Evolutionary conservation across 345 rosid species (phyloP).

Genomic region (Aquilaria sinensis): DNA sequence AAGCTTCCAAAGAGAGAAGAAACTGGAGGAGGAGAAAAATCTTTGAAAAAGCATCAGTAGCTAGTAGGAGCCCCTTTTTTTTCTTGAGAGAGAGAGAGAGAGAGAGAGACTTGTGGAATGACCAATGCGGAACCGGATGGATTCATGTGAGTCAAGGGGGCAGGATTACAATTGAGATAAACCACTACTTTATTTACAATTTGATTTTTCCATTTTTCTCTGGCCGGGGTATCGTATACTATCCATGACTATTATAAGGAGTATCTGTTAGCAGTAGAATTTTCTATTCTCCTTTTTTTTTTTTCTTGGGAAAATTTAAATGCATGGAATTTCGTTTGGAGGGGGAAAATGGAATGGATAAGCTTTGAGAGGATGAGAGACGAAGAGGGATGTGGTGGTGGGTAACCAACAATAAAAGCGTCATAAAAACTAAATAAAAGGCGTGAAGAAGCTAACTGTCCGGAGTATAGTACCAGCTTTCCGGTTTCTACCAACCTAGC

Average conservation of each 20-base stretch:
- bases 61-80: too few species aligned
- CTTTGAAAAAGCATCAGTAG: neutral
- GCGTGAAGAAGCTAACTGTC: slow-evolving; percentile 27
- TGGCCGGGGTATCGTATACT: too few species aligned
- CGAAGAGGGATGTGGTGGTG: slow-evolving; percentile 28
- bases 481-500: slow-evolving; percentile 30
- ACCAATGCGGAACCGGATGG: neutral
- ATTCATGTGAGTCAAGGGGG: slow-evolving; percentile 7
- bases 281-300: slow-evolving; percentile 5
- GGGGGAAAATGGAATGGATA: slow-evolving; percentile 29
- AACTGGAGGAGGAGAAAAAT: neutral
- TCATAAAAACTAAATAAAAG: slow-evolving; percentile 8
- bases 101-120: too few species aligned
- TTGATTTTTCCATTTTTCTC: neutral
- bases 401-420: slow-evolving; percentile 23
- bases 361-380: slow-evolving; percentile 68
- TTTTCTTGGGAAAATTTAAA: slow-evolving; percentile 12
- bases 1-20: too few species aligned
- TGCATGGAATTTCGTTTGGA: slow-evolving; percentile 6
- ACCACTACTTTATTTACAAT: neutral
- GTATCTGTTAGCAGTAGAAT: neutral
- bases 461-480: slow-evolving; percentile 4
- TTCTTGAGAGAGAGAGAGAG: too few species aligned
- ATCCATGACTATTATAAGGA: too few species aligned
- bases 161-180: too few species aligned